Percentiles rank a stretch among this genome's conserved stretches.
These are phyloP conservation scores for Spergularia marina DNA, from an alignment of 148 eudicot genomes.

Conservation along the genomic window DNA sequence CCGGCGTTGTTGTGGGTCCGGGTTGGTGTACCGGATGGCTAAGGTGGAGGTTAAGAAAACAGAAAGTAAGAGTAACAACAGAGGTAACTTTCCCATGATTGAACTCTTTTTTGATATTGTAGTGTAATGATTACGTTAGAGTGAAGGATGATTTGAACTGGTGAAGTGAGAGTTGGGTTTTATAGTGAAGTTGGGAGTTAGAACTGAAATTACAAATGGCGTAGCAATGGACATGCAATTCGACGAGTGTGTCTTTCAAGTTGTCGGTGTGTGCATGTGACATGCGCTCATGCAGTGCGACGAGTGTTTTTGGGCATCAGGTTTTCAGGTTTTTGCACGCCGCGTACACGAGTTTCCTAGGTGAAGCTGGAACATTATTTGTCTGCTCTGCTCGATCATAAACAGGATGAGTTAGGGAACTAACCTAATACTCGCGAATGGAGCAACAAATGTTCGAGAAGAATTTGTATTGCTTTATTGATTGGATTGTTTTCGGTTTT, in stretches of 20 bases:
- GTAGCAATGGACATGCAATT: constrained; percentile 16
- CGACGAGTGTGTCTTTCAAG: constrained; percentile 19
- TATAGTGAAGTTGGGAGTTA: constrained; percentile 9
- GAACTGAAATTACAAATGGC: constrained; percentile 11
- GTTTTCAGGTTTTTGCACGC: background rate
- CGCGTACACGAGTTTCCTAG: no score
- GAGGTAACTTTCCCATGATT: constrained; percentile 20
- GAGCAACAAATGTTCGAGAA: no score
- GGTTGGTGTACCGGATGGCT: constrained; percentile 13
- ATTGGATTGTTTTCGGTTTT: no score
- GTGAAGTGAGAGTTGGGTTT: background rate
- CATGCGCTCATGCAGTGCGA: constrained; percentile 19
- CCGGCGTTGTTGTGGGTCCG: background rate
- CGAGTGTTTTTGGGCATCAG: constrained; percentile 23
- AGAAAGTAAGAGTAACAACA: constrained; percentile 19
- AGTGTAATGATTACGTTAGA: background rate
- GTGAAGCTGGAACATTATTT: no score
- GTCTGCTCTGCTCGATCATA: no score
- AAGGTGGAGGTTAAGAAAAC: constrained; percentile 20
- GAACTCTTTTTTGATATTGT: background rate
- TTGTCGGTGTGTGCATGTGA: no score
- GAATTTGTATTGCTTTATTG: no score
- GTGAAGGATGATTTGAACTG: constrained; percentile 6
- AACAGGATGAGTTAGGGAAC: no score
- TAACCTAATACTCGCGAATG: no score